Evolutionary conservation across 176 grass and related monocot species (phyloP).

Genomic region (Bolboschoenus planiculmis): DNA sequence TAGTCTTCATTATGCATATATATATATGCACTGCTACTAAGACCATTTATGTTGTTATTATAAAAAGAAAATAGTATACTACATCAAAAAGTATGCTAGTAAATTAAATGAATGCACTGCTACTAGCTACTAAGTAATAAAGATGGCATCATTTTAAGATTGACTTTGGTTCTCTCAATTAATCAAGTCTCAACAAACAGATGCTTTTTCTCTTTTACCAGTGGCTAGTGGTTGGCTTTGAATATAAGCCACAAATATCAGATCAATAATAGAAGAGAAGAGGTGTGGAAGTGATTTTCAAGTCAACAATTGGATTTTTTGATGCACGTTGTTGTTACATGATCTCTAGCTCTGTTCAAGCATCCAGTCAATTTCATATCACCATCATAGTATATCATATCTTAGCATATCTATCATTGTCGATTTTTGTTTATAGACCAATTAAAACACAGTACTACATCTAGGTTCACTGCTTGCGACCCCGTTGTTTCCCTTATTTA

Average conservation of each 20-base stretch:
- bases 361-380: not conserved
- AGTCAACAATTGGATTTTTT: conserved; percentile 18
- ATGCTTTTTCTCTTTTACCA: not conserved
- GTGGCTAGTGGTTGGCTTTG: not conserved
- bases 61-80: not conserved
- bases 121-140: not conserved
- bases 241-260: not conserved
- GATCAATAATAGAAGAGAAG: not conserved
- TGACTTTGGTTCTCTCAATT: not conserved
- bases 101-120: not conserved
- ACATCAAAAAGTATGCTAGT: not conserved
- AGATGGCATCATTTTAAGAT: not conserved
- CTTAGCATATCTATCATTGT: not conserved
- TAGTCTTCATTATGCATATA: too few species aligned
- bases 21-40: too few species aligned
- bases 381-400: not conserved
- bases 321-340: not conserved
- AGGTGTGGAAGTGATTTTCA: not conserved
- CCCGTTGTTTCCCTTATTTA: not conserved
- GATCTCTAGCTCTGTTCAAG: not conserved
- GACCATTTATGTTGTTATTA: too few species aligned
- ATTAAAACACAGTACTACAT: not conserved
- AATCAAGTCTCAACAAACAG: not conserved
- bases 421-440: not conserved
- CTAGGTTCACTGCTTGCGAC: not conserved